Percentiles rank a stretch among this genome's conserved stretches.
These are phyloP conservation scores for Microcera coccophila DNA, from an alignment of 2,329 filamentous ascomycete genomes.

Conservation along the genomic window DNA sequence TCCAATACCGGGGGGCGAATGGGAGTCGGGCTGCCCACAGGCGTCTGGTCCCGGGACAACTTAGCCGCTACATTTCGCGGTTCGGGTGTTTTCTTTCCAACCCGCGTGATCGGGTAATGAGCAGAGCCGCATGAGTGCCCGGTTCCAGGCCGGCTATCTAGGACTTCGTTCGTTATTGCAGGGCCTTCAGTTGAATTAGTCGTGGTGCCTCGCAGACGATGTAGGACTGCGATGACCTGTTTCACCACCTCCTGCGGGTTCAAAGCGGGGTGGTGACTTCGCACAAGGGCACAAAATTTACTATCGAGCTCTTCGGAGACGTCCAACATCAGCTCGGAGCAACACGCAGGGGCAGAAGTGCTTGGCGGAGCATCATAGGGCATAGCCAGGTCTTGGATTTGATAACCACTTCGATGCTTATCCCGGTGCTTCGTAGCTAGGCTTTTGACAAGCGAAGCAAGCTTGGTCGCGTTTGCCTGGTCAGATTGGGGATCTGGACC, in stretches of 20 bases:
- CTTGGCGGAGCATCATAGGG: slow-evolving; percentile 29
- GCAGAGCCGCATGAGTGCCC: slow-evolving; percentile 9
- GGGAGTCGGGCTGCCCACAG: slow-evolving; percentile 18
- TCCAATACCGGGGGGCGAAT: slow-evolving; percentile 30
- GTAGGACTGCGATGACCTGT: slow-evolving; percentile 40
- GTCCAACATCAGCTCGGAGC: slow-evolving; percentile 45
- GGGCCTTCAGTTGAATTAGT: slow-evolving; percentile 12
- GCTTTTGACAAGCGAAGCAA: slow-evolving; percentile 36
- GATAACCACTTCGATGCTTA: slow-evolving; percentile 41
- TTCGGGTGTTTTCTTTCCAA: slow-evolving; percentile 18
- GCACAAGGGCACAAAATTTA: slow-evolving; percentile 48
- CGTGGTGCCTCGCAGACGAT: slow-evolving; percentile 16
- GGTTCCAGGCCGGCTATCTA: slow-evolving; percentile 16
- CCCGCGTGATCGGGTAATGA: slow-evolving; percentile 16
- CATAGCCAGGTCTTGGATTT: slow-evolving; percentile 28
- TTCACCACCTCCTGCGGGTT: slow-evolving; percentile 43
- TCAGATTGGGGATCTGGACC: slow-evolving; percentile 2
- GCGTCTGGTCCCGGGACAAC: slow-evolving; percentile 20
- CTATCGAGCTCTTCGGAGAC: slow-evolving; percentile 45
- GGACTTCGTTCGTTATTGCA: slow-evolving; percentile 9
- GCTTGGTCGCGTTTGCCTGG: slow-evolving; percentile 13
- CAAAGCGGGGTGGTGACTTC: slow-evolving; percentile 38
- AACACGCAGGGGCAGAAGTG: slow-evolving; percentile 41
- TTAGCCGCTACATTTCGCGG: slow-evolving; percentile 15
- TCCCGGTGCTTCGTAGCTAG: slow-evolving; percentile 45